Percentiles rank a stretch among this genome's conserved stretches.
These are phyloP conservation scores for Sisymbrium altissimum DNA, from an alignment of 345 rosid genomes.

Conservation along the genomic window DNA sequence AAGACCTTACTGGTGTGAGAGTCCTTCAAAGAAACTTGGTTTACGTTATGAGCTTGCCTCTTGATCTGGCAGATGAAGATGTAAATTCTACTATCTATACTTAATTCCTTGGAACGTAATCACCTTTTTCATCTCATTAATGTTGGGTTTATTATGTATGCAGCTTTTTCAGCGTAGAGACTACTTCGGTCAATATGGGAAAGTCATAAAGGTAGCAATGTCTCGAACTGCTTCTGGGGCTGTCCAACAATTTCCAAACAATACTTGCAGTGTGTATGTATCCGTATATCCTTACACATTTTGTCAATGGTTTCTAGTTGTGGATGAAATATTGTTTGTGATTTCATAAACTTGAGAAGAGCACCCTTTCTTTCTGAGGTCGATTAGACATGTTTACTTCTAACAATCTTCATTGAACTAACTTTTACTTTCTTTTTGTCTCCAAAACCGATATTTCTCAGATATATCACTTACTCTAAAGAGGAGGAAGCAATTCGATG, in stretches of 20 bases:
- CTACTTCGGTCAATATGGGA: slow-evolving; percentile 92
- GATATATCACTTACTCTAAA: slow-evolving; percentile 83
- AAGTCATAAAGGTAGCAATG: slow-evolving; percentile 86
- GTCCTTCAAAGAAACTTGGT: slow-evolving; percentile 91
- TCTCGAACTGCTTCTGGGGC: slow-evolving; percentile 82
- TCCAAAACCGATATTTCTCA: slow-evolving; percentile 21
- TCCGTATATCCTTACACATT: background rate
- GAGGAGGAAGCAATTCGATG: slow-evolving; percentile 98
- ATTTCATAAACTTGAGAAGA: background rate
- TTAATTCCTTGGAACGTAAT: slow-evolving; percentile 12
- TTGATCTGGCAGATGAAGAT: slow-evolving; percentile 87
- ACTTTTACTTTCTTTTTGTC: background rate
- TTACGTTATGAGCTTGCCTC: slow-evolving; percentile 88
- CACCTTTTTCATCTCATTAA: background rate
- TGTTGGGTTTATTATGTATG: slow-evolving; percentile 4
- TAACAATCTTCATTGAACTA: slow-evolving; percentile 10
- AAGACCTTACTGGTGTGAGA: slow-evolving; percentile 84
- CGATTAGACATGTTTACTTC: slow-evolving; percentile 17
- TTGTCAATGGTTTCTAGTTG: background rate
- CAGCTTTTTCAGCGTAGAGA: slow-evolving; percentile 83
- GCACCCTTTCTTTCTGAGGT: background rate
- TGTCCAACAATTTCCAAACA: slow-evolving; percentile 82
- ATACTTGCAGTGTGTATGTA: slow-evolving; percentile 94
- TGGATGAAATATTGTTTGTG: background rate
- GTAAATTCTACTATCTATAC: slow-evolving; percentile 35